A percentile compares a stretch with the other conserved stretches of the same genome.
These are phyloP conservation scores for Heterobasidion irregulare DNA, from an alignment of 1,284 basidiomycete species.

Conservation along the genomic window DNA sequence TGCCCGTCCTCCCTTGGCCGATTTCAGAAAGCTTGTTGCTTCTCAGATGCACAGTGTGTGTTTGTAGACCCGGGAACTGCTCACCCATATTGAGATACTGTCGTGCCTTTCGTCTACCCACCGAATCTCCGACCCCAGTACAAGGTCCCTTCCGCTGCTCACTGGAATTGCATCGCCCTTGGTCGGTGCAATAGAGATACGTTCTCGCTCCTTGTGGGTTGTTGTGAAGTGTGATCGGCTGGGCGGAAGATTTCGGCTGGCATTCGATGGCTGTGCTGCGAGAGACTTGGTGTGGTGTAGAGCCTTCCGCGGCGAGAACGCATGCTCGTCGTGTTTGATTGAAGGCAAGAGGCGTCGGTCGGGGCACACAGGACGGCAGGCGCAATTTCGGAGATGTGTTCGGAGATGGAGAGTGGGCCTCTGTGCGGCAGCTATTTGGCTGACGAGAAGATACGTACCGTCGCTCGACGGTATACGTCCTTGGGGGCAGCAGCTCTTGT, in stretches of 20 bases:
- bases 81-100: background rate
- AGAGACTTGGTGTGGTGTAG: background rate
- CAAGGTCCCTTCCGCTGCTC: background rate
- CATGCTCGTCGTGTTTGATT: background rate
- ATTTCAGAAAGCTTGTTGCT: background rate
- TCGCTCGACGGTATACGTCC: background rate
- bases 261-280: background rate
- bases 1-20: background rate
- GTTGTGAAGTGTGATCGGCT: background rate
- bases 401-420: background rate
- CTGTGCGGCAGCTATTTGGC: background rate
- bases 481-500: background rate
- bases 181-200: background rate
- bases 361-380: slow-evolving; percentile 1
- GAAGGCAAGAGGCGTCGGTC: background rate
- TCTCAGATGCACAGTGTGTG: background rate
- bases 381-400: background rate
- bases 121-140: background rate
- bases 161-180: background rate
- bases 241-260: background rate
- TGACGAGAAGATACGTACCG: background rate
- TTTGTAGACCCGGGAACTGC: background rate
- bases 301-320: background rate
- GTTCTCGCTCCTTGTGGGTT: background rate
- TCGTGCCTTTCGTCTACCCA: background rate